Conservation (phyloP, 1,284 basidiomycete genomes). For the Cutaneotrichosporon dermatis region DNA sequence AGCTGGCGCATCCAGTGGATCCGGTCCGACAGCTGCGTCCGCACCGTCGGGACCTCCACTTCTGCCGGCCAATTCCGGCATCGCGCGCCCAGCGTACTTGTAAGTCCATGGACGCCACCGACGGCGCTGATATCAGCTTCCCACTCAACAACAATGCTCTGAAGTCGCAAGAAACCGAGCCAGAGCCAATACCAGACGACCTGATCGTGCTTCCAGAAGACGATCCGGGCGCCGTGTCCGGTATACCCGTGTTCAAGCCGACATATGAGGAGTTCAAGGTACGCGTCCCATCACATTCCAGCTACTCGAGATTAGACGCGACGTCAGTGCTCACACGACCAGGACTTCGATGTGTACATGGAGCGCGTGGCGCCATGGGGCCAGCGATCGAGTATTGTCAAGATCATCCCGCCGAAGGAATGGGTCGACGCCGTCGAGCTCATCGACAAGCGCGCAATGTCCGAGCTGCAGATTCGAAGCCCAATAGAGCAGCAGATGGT, state of each 20-base stretch:
- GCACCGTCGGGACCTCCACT: not conserved
- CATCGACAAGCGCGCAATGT: slow-evolving; percentile 60
- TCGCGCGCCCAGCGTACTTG: slow-evolving; percentile 19
- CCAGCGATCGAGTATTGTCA: slow-evolving; percentile 79
- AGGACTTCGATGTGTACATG: slow-evolving; percentile 84
- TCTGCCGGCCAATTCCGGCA: not conserved
- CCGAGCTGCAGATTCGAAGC: slow-evolving; percentile 66
- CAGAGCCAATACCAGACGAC: slow-evolving; percentile 13
- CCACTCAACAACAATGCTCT: slow-evolving; percentile 18
- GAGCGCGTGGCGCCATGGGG: slow-evolving; percentile 82
- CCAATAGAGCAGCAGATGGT: slow-evolving; percentile 91
- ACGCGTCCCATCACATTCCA: slow-evolving; percentile 8
- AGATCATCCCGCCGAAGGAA: slow-evolving; percentile 86
- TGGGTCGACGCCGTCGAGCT: slow-evolving; percentile 73
- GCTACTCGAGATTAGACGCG: no score
- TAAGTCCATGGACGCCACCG: not conserved
- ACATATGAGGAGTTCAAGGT: slow-evolving; percentile 73
- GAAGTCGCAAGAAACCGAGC: slow-evolving; percentile 13
- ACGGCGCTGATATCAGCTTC: slow-evolving; percentile 9
- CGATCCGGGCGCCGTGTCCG: slow-evolving; percentile 75
- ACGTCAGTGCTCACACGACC: slow-evolving; percentile 3
- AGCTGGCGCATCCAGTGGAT: not conserved
- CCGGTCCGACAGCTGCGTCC: not conserved
- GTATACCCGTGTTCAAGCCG: slow-evolving; percentile 91
- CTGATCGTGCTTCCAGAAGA: slow-evolving; percentile 57